Evolutionary conservation across 2,329 filamentous ascomycete species (phyloP).

Genomic region (Incumbomyces delicatus): DNA sequence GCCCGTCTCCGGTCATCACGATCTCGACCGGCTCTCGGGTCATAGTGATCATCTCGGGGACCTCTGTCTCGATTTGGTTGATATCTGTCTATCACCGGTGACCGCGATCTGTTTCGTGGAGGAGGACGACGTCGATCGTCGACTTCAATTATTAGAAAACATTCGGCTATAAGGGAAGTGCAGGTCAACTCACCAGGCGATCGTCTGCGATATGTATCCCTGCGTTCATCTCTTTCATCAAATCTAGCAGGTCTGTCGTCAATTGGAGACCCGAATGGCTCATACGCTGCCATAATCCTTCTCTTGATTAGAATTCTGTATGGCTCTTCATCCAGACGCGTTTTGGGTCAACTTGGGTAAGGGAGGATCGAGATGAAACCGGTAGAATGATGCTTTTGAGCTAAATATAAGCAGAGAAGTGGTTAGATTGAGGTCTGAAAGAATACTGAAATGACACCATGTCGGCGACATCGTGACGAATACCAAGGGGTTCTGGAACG

Average conservation of each 20-base stretch:
- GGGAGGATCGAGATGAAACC: no score
- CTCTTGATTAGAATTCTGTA: not conserved
- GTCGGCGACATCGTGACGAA: constrained; percentile 1
- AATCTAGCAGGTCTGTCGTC: constrained; percentile 27
- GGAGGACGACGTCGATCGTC: constrained; percentile 36
- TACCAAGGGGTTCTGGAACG: not conserved
- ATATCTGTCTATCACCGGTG: constrained; percentile 25
- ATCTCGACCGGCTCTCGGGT: constrained; percentile 34
- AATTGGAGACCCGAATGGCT: constrained; percentile 34
- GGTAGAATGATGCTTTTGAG: not conserved
- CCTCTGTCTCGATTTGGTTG: constrained; percentile 11
- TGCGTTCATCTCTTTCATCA: constrained; percentile 29
- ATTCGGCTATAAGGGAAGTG: not conserved
- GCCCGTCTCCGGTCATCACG: constrained; percentile 49
- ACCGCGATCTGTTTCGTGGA: constrained; percentile 31
- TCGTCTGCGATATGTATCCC: constrained; percentile 36
- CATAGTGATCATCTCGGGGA: constrained; percentile 50
- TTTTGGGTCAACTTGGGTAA: not conserved
- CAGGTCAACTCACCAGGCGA: constrained; percentile 34
- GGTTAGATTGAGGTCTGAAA: constrained; percentile 10
- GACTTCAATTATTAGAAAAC: constrained; percentile 2
- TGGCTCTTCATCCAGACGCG: not conserved
- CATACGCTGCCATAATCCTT: constrained; percentile 38
- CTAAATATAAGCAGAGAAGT: constrained; percentile 7
- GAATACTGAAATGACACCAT: not conserved